Percentiles rank a stretch among this genome's conserved stretches.
Evolutionary conservation across 805 yeast genomes (phyloP).

Genomic region (Teunomyces barrocoloradensis): DNA sequence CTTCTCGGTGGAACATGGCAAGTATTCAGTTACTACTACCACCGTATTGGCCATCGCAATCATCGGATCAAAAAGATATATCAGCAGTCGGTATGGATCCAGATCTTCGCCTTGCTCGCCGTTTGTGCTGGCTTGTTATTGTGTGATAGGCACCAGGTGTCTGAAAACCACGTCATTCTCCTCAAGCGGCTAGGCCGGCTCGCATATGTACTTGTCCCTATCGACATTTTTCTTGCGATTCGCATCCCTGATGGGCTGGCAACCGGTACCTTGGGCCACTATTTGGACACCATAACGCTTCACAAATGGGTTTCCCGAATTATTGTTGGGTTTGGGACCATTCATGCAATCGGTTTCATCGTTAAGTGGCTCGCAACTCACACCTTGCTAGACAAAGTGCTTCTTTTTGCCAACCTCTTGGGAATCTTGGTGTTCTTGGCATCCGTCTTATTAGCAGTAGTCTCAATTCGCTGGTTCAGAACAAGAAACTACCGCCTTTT

Average conservation of each 20-base stretch:
- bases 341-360: constrained; percentile 55
- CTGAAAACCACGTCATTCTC: constrained; percentile 32
- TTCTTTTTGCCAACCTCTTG: constrained; percentile 42
- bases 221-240: constrained; percentile 53
- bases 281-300: constrained; percentile 51
- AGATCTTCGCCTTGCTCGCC: constrained; percentile 33
- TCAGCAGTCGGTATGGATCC: constrained; percentile 28
- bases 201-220: constrained; percentile 55
- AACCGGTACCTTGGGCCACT: constrained; percentile 33
- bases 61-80: neutral
- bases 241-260: constrained; percentile 37
- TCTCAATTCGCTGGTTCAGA: constrained; percentile 52
- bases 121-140: constrained; percentile 27
- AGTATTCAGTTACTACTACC: constrained; percentile 29
- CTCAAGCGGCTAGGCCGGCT: constrained; percentile 64
- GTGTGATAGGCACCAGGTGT: constrained; percentile 31
- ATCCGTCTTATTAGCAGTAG: constrained; percentile 35
- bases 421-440: constrained; percentile 48
- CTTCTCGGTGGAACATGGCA: constrained; percentile 37
- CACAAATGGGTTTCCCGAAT: constrained; percentile 75
- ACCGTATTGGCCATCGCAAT: constrained; percentile 12
- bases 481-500: constrained; percentile 49
- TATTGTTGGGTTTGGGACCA: constrained; percentile 41
- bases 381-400: constrained; percentile 27
- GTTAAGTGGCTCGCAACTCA: constrained; percentile 46